These are phyloP conservation scores for Fagopyrum esculentum DNA, from an alignment of 148 eudicot species.

Conservation along the genomic window DNA sequence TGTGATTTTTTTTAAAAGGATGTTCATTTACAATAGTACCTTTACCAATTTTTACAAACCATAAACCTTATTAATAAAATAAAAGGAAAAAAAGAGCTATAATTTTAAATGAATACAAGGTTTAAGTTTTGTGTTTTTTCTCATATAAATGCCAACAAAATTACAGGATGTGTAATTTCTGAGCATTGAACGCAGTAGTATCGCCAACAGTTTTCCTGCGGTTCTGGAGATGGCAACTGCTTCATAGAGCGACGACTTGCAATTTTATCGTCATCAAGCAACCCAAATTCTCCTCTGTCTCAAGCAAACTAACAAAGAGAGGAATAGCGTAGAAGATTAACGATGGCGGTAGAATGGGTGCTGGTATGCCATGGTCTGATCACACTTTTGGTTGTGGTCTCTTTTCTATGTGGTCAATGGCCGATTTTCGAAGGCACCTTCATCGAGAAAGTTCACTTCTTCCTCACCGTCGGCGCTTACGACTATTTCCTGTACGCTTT, in stretches of 20 bases:
- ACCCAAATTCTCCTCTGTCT: neutral
- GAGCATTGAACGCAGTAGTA: too few relatives aligned
- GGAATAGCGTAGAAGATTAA: neutral
- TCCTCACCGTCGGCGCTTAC: constrained; percentile 76
- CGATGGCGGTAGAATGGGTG: constrained; percentile 71
- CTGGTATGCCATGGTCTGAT: constrained; percentile 68
- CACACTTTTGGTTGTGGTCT: constrained; percentile 57
- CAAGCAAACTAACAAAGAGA: neutral
- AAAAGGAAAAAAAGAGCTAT: too few relatives aligned
- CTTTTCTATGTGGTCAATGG: constrained; percentile 94
- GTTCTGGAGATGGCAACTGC: constrained; percentile 3
- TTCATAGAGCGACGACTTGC: neutral
- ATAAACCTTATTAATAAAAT: too few relatives aligned
- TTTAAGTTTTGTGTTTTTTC: too few relatives aligned
- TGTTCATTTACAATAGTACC: too few relatives aligned
- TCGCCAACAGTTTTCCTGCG: neutral
- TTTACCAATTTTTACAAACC: too few relatives aligned
- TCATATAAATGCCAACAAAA: too few relatives aligned
- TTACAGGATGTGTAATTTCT: too few relatives aligned
- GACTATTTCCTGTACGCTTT: constrained; percentile 59
- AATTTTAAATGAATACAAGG: too few relatives aligned
- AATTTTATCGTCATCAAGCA: neutral
- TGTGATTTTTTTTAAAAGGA: too few relatives aligned
- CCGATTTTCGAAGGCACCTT: constrained; percentile 91
- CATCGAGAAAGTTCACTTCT: constrained; percentile 55